Evolutionary conservation across 257 asterid genomes (phyloP), one percentile per base, ranked within the genome.

Genomic region (Handroanthus guayacan): DNA sequence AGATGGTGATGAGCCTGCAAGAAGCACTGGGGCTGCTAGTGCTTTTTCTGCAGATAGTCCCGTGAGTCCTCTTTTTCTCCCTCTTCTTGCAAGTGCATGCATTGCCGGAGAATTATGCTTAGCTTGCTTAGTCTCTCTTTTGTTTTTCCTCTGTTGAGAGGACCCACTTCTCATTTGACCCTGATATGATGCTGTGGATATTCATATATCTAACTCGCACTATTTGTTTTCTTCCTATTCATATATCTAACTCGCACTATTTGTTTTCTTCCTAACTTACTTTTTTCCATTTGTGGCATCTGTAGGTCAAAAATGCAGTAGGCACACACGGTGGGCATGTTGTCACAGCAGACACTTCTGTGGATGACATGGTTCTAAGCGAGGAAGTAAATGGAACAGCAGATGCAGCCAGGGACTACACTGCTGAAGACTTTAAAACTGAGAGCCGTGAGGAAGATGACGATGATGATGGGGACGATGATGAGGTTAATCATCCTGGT

Each of bases 401-500:
- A 61, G 78, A 75, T 18, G 80, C 65, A 18, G 69, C 71, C 54
- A 77, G 75, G 50, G 86, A 80, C 55, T 52, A 71, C 75, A 80
- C 80, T 12, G 64, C 67, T 14, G 85, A 74, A 76, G 89, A 85
- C 39, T 76, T 69, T 75, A 71, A 72, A 63, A 82, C 80, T 25
- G 90, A 82, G 71, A 78, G 78, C 71, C 67, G 9, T 2, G 87
- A 69, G 2, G 90, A 86, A 47, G 90, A 76, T 10, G 87, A 77
- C 14, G 75, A 78, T 20, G 80, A 75, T 41, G 88, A 79, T 6
- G 85, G 75, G 3, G 95, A 88, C n/a, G 94, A 80, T 5, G 90
- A 86, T n/a, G 96, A 85, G 73, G 89, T 82, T 11, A 81, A 80
- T 44, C 97, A 91, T 82, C 97, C 96, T 0, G 99, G 99, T 56